Conservation (phyloP, 1,139 yeast species). For the Pichia sp. region DNA sequence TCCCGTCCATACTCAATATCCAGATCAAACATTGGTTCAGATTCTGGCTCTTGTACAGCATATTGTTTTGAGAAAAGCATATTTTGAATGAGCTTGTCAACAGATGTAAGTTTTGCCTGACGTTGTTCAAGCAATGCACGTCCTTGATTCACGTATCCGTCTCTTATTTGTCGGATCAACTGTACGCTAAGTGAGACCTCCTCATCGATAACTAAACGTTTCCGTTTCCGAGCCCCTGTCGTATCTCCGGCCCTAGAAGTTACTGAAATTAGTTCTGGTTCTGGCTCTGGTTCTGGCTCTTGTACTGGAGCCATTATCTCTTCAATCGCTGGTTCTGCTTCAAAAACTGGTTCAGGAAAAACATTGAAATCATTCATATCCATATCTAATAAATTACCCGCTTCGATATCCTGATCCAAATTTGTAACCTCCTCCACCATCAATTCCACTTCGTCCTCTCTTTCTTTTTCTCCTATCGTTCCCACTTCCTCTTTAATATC, state of each 20-base stretch:
- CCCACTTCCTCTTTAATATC: background rate
- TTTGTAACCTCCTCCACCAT: too few relatives aligned
- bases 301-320: background rate
- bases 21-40: background rate
- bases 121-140: too few relatives aligned
- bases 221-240: too few relatives aligned
- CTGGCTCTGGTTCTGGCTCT: too few relatives aligned
- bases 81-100: too few relatives aligned
- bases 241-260: too few relatives aligned
- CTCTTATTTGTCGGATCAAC: conserved; percentile 2
- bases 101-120: background rate
- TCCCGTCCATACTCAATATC: conserved; percentile 10
- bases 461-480: background rate
- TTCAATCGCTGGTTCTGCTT: background rate
- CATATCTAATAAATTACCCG: too few relatives aligned
- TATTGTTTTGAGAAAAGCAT: background rate
- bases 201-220: background rate
- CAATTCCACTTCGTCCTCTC: too few relatives aligned
- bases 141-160: background rate
- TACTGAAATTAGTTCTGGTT: too few relatives aligned
- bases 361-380: conserved; percentile 6
- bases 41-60: background rate
- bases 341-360: background rate
- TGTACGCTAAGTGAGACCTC: conserved; percentile 1
- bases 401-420: too few relatives aligned